Evolutionary conservation across 805 yeast genomes (phyloP).

Genomic region (Kodamaea nitidulidarum): DNA sequence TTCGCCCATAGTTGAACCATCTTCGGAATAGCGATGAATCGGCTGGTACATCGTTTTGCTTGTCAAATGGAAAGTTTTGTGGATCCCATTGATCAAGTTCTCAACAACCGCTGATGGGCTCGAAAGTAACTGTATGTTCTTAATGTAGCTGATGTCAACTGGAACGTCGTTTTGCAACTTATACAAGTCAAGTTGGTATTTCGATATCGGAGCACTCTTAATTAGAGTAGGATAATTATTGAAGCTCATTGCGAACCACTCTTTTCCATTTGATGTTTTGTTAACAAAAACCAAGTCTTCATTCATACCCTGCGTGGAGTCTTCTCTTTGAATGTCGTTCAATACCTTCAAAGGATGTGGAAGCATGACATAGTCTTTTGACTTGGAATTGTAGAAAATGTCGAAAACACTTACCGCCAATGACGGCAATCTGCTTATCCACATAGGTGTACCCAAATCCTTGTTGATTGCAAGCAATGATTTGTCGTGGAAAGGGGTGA

Average conservation of each 20-base stretch:
- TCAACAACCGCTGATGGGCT: constrained; percentile 21
- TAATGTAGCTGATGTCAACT: constrained; percentile 15
- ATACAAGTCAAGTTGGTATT: constrained; percentile 45
- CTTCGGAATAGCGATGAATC: constrained; percentile 22
- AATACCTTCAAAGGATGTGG: constrained; percentile 64
- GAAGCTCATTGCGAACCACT: constrained; percentile 86
- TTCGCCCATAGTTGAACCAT: constrained; percentile 7
- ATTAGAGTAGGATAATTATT: constrained; percentile 75
- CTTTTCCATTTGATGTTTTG: constrained; percentile 58
- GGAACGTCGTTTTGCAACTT: constrained; percentile 18
- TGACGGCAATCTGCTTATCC: constrained; percentile 74
- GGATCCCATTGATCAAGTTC: constrained; percentile 32
- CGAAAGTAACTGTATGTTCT: constrained; percentile 16
- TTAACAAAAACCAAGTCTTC: constrained; percentile 55
- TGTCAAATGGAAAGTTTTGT: constrained; percentile 26
- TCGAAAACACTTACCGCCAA: constrained; percentile 79
- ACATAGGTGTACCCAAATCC: constrained; percentile 63
- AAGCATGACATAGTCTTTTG: constrained; percentile 44
- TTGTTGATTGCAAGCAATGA: constrained; percentile 73
- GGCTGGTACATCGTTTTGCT: constrained; percentile 36
- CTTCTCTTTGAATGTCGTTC: constrained; percentile 26
- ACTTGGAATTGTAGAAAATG: constrained; percentile 39
- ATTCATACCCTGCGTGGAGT: constrained; percentile 14
- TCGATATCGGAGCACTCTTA: constrained; percentile 70
- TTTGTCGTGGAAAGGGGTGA: constrained; percentile 81